Percentiles rank a stretch among this genome's conserved stretches.
Conservation (phyloP, 768 basidiomycete species). For the Lyophyllum atratum region DNA sequence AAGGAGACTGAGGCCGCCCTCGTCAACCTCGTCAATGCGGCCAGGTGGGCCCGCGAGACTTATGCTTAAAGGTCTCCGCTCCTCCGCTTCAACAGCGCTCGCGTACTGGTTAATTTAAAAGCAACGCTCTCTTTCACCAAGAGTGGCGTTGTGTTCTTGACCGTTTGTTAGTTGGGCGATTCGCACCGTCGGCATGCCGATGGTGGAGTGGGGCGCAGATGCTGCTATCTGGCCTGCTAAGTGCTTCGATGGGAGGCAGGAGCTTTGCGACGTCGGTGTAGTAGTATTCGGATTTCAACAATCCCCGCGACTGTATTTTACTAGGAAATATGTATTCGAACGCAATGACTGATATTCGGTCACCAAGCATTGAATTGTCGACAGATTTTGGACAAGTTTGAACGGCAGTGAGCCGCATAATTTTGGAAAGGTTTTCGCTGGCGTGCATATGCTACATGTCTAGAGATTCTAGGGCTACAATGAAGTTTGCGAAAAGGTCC, state of each 20-base stretch:
- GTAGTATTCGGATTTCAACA: slow-evolving; percentile 80
- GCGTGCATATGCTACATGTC: neutral
- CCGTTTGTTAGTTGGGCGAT: slow-evolving; percentile 53
- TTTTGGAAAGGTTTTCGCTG: neutral
- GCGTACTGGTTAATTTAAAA: slow-evolving; percentile 64
- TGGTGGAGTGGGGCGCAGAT: slow-evolving; percentile 30
- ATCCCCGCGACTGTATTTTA: slow-evolving; percentile 47
- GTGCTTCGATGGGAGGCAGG: slow-evolving; percentile 40
- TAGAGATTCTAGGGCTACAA: neutral
- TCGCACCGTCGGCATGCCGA: slow-evolving; percentile 24
- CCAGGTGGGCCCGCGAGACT: slow-evolving; percentile 88
- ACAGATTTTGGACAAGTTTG: too few relatives aligned
- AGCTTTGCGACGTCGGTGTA: slow-evolving; percentile 40
- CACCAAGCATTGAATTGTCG: too few relatives aligned
- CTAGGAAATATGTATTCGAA: neutral
- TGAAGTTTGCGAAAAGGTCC: neutral
- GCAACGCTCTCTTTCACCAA: slow-evolving; percentile 18
- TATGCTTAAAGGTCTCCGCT: slow-evolving; percentile 61
- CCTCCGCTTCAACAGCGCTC: slow-evolving; percentile 92
- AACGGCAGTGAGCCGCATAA: too few relatives aligned
- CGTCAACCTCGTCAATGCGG: slow-evolving; percentile 84
- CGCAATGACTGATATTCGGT: neutral
- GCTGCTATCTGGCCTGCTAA: slow-evolving; percentile 37
- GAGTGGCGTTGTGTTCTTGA: slow-evolving; percentile 42
- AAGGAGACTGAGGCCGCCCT: slow-evolving; percentile 94